Conservation (phyloP, 768 basidiomycete species). For the Paxillus involutus region DNA sequence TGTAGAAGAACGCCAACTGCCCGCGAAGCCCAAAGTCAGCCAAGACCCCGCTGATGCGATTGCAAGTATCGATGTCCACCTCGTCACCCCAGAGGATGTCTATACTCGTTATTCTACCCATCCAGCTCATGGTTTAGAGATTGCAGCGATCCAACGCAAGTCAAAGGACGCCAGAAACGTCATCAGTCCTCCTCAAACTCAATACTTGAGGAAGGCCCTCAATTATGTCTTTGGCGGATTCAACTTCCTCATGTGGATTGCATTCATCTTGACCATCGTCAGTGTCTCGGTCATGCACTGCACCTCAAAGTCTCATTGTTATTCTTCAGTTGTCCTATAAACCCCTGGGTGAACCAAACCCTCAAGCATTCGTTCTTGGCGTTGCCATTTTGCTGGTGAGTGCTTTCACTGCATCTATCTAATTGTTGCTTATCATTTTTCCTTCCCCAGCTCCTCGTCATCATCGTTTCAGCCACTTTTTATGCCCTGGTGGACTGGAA, state of each 20-base stretch:
- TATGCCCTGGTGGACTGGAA: constrained; percentile 52
- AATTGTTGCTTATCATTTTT: constrained; percentile 8
- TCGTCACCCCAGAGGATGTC: constrained; percentile 40
- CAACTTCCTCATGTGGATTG: constrained; percentile 54
- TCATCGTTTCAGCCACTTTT: constrained; percentile 39
- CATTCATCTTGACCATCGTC: constrained; percentile 45
- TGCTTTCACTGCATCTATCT: constrained; percentile 17
- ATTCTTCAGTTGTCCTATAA: constrained; percentile 45
- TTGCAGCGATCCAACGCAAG: constrained; percentile 37
- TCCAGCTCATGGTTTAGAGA: constrained; percentile 43
- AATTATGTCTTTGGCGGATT: constrained; percentile 58
- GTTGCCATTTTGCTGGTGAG: constrained; percentile 47
- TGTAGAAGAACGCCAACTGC: constrained; percentile 31
- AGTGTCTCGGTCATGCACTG: constrained; percentile 4
- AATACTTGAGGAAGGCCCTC: constrained; percentile 48
- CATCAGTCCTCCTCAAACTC: constrained; percentile 45
- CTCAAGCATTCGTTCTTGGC: constrained; percentile 43
- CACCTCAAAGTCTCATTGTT: constrained; percentile 4
- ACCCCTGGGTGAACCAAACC: constrained; percentile 44
- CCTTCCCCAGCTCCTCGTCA: constrained; percentile 36
- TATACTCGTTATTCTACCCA: constrained; percentile 46
- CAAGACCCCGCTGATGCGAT: constrained; percentile 37
- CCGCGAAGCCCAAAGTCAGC: constrained; percentile 12
- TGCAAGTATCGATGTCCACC: constrained; percentile 49
- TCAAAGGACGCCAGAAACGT: constrained; percentile 42